These are phyloP conservation scores for Seminavis robusta DNA, from an alignment of 108 stramenopile species.

Conservation along the genomic window DNA sequence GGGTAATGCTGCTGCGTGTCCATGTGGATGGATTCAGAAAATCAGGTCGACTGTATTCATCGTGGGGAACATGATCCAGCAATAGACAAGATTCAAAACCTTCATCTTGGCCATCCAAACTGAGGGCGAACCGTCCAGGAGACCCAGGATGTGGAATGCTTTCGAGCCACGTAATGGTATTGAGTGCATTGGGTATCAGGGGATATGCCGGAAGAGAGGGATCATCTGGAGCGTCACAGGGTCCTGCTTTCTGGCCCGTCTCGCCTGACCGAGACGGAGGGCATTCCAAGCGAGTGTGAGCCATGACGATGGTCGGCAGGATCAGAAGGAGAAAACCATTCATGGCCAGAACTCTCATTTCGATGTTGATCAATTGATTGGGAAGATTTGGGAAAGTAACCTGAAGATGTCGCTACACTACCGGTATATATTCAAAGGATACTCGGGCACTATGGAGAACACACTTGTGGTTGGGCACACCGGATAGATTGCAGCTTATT, in stretches of 20 bases:
- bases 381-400: too few relatives aligned
- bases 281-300: constrained; percentile 9
- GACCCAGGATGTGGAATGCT: constrained; percentile 8
- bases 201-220: background rate
- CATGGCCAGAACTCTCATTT: too few relatives aligned
- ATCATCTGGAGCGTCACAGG: constrained; percentile 3
- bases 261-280: constrained; percentile 4
- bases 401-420: too few relatives aligned
- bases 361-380: too few relatives aligned
- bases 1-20: constrained; percentile 33
- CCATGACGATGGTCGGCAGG: too few relatives aligned
- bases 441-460: too few relatives aligned
- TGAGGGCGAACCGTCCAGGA: constrained; percentile 4
- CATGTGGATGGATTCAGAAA: constrained; percentile 23
- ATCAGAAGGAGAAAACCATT: too few relatives aligned
- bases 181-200: constrained; percentile 11
- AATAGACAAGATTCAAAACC: constrained; percentile 26
- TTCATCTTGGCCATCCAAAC: background rate
- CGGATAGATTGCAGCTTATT: too few relatives aligned
- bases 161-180: constrained; percentile 10
- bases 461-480: too few relatives aligned
- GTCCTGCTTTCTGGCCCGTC: constrained; percentile 4
- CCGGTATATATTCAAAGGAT: too few relatives aligned
- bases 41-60: constrained; percentile 28
- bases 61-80: constrained; percentile 48